Base-by-base conservation (phyloP, 2,329 filamentous ascomycete species). In the Nigrospora osmanthi region DNA sequence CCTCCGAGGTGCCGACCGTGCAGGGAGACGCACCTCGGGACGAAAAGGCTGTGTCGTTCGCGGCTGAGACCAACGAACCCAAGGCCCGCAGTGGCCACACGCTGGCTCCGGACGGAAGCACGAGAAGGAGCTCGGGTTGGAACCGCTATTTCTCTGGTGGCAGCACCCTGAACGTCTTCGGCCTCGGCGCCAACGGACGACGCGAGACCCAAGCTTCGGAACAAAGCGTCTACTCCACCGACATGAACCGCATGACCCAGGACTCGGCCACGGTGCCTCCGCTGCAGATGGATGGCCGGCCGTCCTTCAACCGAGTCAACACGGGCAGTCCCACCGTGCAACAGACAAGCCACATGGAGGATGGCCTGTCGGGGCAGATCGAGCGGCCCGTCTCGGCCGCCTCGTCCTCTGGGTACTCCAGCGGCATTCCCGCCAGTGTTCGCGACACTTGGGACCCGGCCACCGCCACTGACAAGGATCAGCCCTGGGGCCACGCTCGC, bases 131-230 rank as follows among this genome's bases (percentile, higher is more conserved):
- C 54, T 87, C 83, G 4, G 83, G 83, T 40, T 89, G 85, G 85
- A 87, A 87, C 61, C 71, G 79, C 43, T 89, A 88, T 64, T 89
- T 85, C 77, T 86, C 83, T 13, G 83, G 83, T 42, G 85, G 84
- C 43, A 85, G 83, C 52, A 76, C 81, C 9, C 65, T 83, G 45
- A 83, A 83, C 55, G 76, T 84, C 19, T 68, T 86, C 9, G 81
- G 80, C 13, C 76, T 81, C 43, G 78, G 76, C 13, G 65, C 59
- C 41, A 64, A 63, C 44, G 59, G 60, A 58, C 67, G 33, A 68
- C 72, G 57, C 62, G 74, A 50, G 32, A 83, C 78, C 0, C 67
- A 71, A n/a, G 68, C 59, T 16, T 81, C 75, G 4, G 77, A 80
- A 32, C 62, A 64, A 41, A 76, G 77, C 58, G 81, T 78, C 42